phyloP scores from a whole-genome alignment of 2,329 filamentous ascomycete genomes.

The Sarocladiaceae sp. region DNA sequence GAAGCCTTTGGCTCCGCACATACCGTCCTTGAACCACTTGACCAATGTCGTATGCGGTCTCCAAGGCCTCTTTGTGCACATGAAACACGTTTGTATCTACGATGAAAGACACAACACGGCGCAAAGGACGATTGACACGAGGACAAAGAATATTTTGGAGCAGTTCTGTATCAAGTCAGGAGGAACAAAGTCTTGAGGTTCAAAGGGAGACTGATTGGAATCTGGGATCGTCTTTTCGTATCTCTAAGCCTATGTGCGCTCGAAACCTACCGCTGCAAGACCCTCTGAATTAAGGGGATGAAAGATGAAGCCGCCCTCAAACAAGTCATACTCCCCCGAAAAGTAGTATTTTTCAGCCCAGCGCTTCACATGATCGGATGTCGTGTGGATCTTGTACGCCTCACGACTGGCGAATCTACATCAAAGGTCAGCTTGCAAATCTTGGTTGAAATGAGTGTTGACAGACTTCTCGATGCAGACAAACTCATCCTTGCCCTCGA shows the following conservation, averaged over 20 bases:
- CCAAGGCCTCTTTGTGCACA: too few relatives aligned
- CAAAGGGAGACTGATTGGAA: too few relatives aligned
- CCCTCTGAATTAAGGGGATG: not conserved
- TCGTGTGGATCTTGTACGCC: constrained; percentile 10
- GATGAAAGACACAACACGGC: too few relatives aligned
- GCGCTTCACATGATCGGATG: constrained; percentile 6
- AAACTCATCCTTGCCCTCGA: constrained; percentile 14
- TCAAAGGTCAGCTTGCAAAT: not conserved
- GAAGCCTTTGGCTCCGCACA: too few relatives aligned
- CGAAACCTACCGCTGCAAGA: constrained; percentile 9
- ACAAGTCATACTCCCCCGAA: not conserved
- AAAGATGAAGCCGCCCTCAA: constrained; percentile 6
- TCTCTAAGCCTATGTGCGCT: not conserved
- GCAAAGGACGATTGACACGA: too few relatives aligned
- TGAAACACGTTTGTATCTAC: too few relatives aligned
- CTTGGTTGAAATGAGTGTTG: not conserved
- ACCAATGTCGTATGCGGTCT: too few relatives aligned
- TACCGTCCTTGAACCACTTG: too few relatives aligned
- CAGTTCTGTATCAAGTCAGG: too few relatives aligned
- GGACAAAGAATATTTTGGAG: too few relatives aligned
- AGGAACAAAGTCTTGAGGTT: too few relatives aligned
- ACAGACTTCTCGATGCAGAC: constrained; percentile 15
- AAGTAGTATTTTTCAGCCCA: constrained; percentile 9
- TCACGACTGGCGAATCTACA: constrained; percentile 8
- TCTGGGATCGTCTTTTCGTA: too few relatives aligned